These are phyloP conservation scores for Gelatoporia subvermispora DNA, from an alignment of 768 basidiomycete species.

Conservation along the genomic window DNA sequence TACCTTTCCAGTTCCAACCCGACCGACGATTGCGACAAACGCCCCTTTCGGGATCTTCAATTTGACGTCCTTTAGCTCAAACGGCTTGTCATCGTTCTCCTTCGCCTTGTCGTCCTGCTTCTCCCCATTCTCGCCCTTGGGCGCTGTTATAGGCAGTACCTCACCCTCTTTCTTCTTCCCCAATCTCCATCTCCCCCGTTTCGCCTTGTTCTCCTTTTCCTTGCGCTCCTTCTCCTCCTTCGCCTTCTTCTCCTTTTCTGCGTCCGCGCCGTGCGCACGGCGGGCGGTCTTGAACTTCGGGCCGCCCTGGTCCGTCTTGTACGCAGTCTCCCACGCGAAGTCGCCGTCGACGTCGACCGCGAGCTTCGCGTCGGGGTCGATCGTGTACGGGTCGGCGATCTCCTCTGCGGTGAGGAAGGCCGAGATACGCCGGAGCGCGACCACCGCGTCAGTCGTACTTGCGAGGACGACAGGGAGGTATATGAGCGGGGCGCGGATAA, in stretches of 20 bases:
- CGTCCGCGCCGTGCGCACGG: slow-evolving; percentile 3
- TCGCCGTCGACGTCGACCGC: slow-evolving; percentile 65
- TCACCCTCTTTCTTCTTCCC: slow-evolving; percentile 15
- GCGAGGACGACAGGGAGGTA: slow-evolving; percentile 52
- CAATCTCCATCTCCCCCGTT: slow-evolving; percentile 8
- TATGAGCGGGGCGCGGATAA: slow-evolving; percentile 55
- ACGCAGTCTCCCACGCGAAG: slow-evolving; percentile 82
- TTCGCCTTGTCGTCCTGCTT: slow-evolving; percentile 9
- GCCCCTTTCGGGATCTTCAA: slow-evolving; percentile 71
- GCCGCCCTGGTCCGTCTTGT: slow-evolving; percentile 20
- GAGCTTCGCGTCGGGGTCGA: slow-evolving; percentile 47
- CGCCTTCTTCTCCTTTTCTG: slow-evolving; percentile 18
- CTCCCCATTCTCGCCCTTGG: slow-evolving; percentile 14
- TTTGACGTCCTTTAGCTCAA: slow-evolving; percentile 61
- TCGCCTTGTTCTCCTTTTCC: slow-evolving; percentile 1
- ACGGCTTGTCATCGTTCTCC: slow-evolving; percentile 37
- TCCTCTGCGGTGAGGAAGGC: slow-evolving; percentile 84
- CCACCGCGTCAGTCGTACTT: slow-evolving; percentile 64
- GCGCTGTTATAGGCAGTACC: slow-evolving; percentile 14
- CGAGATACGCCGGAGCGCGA: slow-evolving; percentile 71
- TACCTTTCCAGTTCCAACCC: slow-evolving; percentile 73
- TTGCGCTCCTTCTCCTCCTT: slow-evolving; percentile 13
- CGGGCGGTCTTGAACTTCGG: slow-evolving; percentile 11
- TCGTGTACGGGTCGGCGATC: slow-evolving; percentile 51
- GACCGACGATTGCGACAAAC: slow-evolving; percentile 72